phyloP scores from a whole-genome alignment of 1,139 yeast genomes.

The Saccharomycopsis hybrid region DNA sequence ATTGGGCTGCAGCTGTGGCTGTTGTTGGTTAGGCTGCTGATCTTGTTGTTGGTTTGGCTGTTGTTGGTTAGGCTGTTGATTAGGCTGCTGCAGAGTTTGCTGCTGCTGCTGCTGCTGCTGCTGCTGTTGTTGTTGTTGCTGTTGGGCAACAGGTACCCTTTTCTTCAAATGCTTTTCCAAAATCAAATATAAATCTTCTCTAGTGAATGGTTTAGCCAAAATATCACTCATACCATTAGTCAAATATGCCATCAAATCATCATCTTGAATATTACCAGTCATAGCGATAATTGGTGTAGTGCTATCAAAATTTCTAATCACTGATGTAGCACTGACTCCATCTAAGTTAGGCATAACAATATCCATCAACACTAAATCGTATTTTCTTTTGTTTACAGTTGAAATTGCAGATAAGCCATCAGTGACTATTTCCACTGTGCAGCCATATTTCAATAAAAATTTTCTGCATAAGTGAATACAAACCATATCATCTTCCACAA shows the following conservation, averaged over 20 bases:
- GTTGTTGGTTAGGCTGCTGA: not conserved
- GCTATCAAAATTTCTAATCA: slow-evolving; percentile 76
- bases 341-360: slow-evolving; percentile 92
- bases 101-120: too few species aligned
- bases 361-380: slow-evolving; percentile 86
- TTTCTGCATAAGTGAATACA: slow-evolving; percentile 74
- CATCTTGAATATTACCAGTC: slow-evolving; percentile 84
- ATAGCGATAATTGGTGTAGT: slow-evolving; percentile 87
- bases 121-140: slow-evolving; percentile 4
- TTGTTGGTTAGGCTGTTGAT: not conserved
- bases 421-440: slow-evolving; percentile 85
- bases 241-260: slow-evolving; percentile 71
- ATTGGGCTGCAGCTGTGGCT: slow-evolving; percentile 1
- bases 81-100: too few species aligned
- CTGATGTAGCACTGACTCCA: slow-evolving; percentile 88
- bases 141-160: slow-evolving; percentile 16
- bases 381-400: slow-evolving; percentile 67
- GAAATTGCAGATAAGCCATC: slow-evolving; percentile 89
- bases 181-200: slow-evolving; percentile 71
- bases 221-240: slow-evolving; percentile 91
- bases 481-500: slow-evolving; percentile 84
- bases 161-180: slow-evolving; percentile 55
- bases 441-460: slow-evolving; percentile 80
- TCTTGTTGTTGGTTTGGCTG: not conserved
- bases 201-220: slow-evolving; percentile 86